Percentiles rank a stretch among this genome's conserved stretches.
phyloP scores from a whole-genome alignment of 2,329 filamentous ascomycete genomes.

The Alternaria atra region DNA sequence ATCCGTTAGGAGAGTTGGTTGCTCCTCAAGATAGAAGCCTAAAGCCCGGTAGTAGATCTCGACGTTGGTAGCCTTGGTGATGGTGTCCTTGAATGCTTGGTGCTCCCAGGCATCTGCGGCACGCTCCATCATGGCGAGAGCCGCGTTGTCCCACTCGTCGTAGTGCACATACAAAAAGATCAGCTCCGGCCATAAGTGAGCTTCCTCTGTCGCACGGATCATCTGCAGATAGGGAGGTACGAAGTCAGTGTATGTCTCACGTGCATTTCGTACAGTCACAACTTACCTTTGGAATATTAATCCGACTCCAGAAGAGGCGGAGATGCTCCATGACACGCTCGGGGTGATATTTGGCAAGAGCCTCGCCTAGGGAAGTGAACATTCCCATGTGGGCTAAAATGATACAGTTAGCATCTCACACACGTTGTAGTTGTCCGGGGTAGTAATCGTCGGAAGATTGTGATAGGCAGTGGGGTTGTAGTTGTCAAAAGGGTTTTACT shows the following conservation, averaged over 20 bases:
- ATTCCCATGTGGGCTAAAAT: constrained; percentile 80
- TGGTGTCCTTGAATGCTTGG: constrained; percentile 98
- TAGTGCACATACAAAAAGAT: constrained; percentile 99
- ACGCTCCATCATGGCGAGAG: constrained; percentile 96
- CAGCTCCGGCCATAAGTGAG: constrained; percentile 95
- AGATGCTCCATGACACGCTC: constrained; percentile 98
- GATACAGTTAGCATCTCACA: constrained; percentile 7
- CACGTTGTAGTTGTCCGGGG: neutral
- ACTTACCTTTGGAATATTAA: too few species aligned
- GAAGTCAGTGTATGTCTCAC: too few species aligned
- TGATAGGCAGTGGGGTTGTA: neutral
- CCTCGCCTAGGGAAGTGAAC: constrained; percentile 93
- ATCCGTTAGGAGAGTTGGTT: constrained; percentile 94
- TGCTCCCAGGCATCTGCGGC: constrained; percentile 99
- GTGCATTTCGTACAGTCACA: too few species aligned
- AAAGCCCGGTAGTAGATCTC: constrained; percentile 99
- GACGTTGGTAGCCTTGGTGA: constrained; percentile 96
- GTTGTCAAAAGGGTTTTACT: neutral
- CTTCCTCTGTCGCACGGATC: constrained; percentile 91
- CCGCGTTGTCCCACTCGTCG: constrained; percentile 97
- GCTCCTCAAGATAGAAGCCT: constrained; percentile 97
- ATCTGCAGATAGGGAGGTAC: constrained; percentile 62
- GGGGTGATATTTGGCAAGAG: constrained; percentile 91
- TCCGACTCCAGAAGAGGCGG: constrained; percentile 84
- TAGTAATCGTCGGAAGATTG: neutral